Base-by-base conservation (phyloP, 1,284 basidiomycete species). In the Naganishia sp. region DNA sequence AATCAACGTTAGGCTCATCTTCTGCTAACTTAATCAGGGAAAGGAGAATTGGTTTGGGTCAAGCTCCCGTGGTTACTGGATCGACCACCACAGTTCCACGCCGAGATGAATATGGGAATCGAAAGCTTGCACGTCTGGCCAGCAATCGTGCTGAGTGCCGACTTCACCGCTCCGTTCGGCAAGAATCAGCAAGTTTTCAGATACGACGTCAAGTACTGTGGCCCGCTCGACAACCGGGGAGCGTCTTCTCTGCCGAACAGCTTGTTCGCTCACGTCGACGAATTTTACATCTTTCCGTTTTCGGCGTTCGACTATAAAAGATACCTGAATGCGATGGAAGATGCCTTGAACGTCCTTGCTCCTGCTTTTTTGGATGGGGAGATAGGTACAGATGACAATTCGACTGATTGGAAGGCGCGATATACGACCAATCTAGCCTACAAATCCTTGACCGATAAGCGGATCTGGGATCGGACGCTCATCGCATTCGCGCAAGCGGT, bases 401-500 rank as follows among this genome's bases (percentile, higher is more conserved):
- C 58, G 17, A 49, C 46, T 3, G 58, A 61, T 28, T 61, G 58
- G 58, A 61, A 61, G 42, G 39, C 58, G 18, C 39, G 58, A 25
- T 61, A 61, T n/a, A 61, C 58, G 15, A 41, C 11, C 9, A 61
- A 61, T 23, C 47, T 61, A 7, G 39, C 58, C 4, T 61, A 51
- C 49, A 61, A 61, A 15, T 35, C 47, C 17, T 51, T 61, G 21
- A 39, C 47, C 13, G 47, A 61, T 41, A 50, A 51, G 47, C 32
- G 47, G 21, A 6, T 51, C 6, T 61, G 58, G 58, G 58, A 61
- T 51, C 25, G 58, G 35, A 51, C 58, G 17, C 49, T 61, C 15
- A 50, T 50, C 21, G 58, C 58, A 41, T 61, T 61, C 42, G 58
- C 58, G 58, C 58, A 61, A 42, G 58, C 58, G 39, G 46, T 61